Evolutionary conservation across 805 yeast genomes (phyloP), one percentile per base, ranked within the genome.

Genomic region (Starmerella asiatica): DNA sequence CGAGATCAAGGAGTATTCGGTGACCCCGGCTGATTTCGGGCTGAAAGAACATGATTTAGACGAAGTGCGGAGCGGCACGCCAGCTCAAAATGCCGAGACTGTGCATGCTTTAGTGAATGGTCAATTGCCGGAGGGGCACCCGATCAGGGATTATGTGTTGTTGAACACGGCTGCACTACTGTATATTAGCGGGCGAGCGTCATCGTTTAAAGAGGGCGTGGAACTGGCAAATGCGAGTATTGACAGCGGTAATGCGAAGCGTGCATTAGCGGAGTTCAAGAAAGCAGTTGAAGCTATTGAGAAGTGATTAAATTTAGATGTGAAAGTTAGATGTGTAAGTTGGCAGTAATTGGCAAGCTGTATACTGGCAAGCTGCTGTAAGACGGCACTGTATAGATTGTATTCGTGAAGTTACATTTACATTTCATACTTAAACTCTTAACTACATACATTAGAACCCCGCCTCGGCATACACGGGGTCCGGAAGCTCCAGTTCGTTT

Each of bases 151-250:
- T 60, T 91, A 86, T 61, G 91, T 91, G n/a, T 58, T 88, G 42
- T 60, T 91, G 69, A 91, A 91, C 58, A 69, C 93, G 17, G 86
- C 86, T 3, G 94, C 94, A 0, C 63, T 91, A 42, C 86, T 88
- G 1, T 82, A 79, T 23, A 73, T 85, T 19, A 69, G 79, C 11
- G 94, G 93, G 2, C 56, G 65, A 6, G 76, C 84, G 2, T 57
- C 57, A 19, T 23, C 44, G 21, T 91, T 93, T 91, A 70, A 66
- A 42, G 68, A 73, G 7, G 99, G 97, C 21, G 88, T 83, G 4
- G 63, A 61, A 39, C 53, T 75, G 18, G 97, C 97, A 1, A 70
- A 75, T 47, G 59, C 68, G 27, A 69, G 91, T 32, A 79, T 91
- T 24, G 54, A 54, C 6, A 64, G 72, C 1, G 95, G 96, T 0